These are phyloP conservation scores for Multifurca ochricompacta DNA, from an alignment of 768 basidiomycete genomes.

Conservation along the genomic window DNA sequence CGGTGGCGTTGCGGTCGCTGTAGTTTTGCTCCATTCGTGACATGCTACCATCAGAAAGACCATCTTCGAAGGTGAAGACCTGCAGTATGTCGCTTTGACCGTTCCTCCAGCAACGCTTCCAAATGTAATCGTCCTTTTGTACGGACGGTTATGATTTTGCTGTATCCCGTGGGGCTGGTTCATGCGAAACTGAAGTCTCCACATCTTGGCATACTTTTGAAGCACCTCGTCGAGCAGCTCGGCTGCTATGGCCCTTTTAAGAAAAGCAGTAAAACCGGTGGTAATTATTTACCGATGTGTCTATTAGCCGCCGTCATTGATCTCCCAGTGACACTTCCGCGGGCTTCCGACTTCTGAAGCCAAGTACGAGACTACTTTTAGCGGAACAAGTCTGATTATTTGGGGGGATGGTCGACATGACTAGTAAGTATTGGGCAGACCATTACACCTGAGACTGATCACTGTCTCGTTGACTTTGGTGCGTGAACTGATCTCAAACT, in stretches of 20 bases:
- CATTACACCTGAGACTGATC: background rate
- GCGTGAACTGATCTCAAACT: background rate
- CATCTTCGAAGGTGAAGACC: background rate
- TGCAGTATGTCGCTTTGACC: background rate
- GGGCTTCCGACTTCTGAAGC: background rate
- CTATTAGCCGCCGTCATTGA: background rate
- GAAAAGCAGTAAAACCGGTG: background rate
- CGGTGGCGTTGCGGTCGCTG: too few relatives aligned
- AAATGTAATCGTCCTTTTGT: background rate
- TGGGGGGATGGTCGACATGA: background rate
- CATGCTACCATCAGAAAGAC: background rate
- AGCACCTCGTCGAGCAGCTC: background rate
- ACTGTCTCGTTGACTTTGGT: background rate
- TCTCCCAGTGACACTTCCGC: background rate
- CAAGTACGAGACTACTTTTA: slow-evolving; percentile 1
- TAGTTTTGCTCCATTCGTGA: too few relatives aligned
- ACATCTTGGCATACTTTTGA: background rate
- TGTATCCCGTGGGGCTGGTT: background rate
- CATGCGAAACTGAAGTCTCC: background rate
- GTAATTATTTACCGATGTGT: background rate
- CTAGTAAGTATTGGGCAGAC: background rate
- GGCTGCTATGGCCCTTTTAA: too few relatives aligned
- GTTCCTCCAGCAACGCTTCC: background rate
- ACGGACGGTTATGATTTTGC: background rate
- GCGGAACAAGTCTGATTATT: background rate